These are phyloP conservation scores for Cucumis hystrix DNA, from an alignment of 306 rosid species.

Conservation along the genomic window DNA sequence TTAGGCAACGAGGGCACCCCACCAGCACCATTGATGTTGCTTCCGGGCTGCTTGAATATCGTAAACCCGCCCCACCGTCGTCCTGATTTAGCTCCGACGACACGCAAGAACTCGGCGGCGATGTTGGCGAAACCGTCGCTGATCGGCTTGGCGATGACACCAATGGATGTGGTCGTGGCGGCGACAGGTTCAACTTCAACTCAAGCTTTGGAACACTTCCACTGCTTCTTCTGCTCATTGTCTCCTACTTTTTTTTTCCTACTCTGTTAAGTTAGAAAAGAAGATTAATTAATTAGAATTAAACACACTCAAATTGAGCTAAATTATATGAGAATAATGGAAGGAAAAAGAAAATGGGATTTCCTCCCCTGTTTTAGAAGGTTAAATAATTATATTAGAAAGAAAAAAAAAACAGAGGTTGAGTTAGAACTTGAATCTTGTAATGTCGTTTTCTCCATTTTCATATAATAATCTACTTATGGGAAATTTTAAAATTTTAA, in stretches of 20 bases:
- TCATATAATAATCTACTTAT: neutral
- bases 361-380: neutral
- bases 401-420: neutral
- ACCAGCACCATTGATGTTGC: constrained; percentile 65
- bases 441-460: neutral
- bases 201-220: constrained; percentile 49
- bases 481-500: neutral
- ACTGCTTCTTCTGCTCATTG: constrained; percentile 59
- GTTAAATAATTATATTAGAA: too few relatives aligned
- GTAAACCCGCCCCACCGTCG: neutral
- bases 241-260: neutral
- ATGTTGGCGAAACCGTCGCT: constrained; percentile 45
- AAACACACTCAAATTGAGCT: neutral
- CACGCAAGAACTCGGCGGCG: constrained; percentile 73
- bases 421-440: neutral
- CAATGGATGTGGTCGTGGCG: constrained; percentile 42
- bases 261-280: neutral
- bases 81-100: constrained; percentile 63
- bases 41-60: constrained; percentile 56
- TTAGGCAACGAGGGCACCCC: constrained; percentile 82
- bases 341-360: neutral
- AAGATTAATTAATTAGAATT: neutral
- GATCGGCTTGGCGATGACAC: constrained; percentile 47
- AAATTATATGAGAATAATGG: neutral
- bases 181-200: constrained; percentile 76